These are phyloP conservation scores for Lobosporangium transversale DNA, from an alignment of 192 early-diverging fungal genomes.

Conservation along the genomic window DNA sequence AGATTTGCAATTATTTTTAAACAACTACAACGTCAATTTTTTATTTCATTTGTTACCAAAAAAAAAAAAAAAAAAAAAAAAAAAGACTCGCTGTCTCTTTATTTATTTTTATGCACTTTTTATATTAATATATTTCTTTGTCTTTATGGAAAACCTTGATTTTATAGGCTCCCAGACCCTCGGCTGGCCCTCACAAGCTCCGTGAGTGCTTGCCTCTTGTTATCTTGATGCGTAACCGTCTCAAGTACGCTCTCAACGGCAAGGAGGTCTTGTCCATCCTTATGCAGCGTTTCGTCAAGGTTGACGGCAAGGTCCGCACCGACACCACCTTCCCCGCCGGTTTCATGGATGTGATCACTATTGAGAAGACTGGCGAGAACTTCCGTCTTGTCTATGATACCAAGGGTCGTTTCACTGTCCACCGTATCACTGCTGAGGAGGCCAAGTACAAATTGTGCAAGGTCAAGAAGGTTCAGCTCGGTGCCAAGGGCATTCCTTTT, in stretches of 20 bases:
- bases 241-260: slow-evolving; percentile 98
- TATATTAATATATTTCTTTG: no score
- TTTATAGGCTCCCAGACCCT: slow-evolving; percentile 94
- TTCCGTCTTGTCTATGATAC: slow-evolving; percentile 99
- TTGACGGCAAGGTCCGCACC: slow-evolving; percentile 90
- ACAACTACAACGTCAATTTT: no score
- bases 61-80: no score
- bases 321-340: slow-evolving; percentile 81
- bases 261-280: slow-evolving; percentile 97
- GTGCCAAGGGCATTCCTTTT: slow-evolving; percentile 95
- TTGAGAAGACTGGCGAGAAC: slow-evolving; percentile 97
- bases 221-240: slow-evolving; percentile 98
- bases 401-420: slow-evolving; percentile 99
- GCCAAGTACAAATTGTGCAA: slow-evolving; percentile 99
- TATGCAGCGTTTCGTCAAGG: slow-evolving; percentile 99
- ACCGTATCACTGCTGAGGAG: slow-evolving; percentile 98
- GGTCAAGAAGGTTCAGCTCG: slow-evolving; percentile 95
- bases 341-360: slow-evolving; percentile 84
- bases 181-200: slow-evolving; percentile 98
- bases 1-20: no score
- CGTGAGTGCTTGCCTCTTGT: slow-evolving; percentile 98
- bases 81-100: background rate
- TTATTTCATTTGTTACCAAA: no score
- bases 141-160: no score
- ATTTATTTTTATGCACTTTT: no score